Percentiles rank a stretch among this genome's conserved stretches.
Conservation (phyloP, 139 green algal genomes). For the Gonium pectorale region DNA sequence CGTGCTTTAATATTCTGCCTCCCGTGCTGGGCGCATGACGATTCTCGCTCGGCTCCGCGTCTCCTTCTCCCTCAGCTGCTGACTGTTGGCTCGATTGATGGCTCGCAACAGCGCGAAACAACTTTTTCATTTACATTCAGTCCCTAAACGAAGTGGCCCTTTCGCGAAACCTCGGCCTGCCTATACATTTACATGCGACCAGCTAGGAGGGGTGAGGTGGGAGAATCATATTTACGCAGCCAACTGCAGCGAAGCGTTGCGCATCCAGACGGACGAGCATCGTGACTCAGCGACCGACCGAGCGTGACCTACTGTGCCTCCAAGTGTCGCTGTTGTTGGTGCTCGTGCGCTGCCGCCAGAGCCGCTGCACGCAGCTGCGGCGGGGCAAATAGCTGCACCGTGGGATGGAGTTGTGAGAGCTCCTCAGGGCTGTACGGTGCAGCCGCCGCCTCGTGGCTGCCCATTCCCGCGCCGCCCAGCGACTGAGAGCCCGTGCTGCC, state of each 20-base stretch:
- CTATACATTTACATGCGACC: no score
- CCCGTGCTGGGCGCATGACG: not conserved
- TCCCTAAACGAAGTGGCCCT: no score
- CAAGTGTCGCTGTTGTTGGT: conserved; percentile 6
- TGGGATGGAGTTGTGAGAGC: not conserved
- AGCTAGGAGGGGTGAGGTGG: no score
- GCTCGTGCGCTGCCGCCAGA: conserved; percentile 11
- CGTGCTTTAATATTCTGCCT: conserved; percentile 12
- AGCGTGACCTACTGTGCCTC: no score
- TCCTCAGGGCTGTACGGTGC: conserved; percentile 36
- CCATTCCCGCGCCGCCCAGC: no score
- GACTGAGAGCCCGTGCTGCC: no score
- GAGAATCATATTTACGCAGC: no score
- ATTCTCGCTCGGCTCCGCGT: not conserved
- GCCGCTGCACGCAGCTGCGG: conserved; percentile 34
- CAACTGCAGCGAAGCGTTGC: no score
- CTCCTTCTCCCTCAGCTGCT: not conserved
- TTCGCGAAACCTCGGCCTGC: no score
- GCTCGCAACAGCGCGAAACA: not conserved
- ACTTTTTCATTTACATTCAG: conserved; percentile 42
- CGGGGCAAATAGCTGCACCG: conserved; percentile 29
- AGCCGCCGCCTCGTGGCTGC: not conserved
- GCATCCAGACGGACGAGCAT: no score
- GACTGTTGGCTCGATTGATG: no score
- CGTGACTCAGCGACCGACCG: no score